These are phyloP conservation scores for Trametes hirsuta DNA, from an alignment of 1,284 basidiomycete genomes.

Conservation along the genomic window DNA sequence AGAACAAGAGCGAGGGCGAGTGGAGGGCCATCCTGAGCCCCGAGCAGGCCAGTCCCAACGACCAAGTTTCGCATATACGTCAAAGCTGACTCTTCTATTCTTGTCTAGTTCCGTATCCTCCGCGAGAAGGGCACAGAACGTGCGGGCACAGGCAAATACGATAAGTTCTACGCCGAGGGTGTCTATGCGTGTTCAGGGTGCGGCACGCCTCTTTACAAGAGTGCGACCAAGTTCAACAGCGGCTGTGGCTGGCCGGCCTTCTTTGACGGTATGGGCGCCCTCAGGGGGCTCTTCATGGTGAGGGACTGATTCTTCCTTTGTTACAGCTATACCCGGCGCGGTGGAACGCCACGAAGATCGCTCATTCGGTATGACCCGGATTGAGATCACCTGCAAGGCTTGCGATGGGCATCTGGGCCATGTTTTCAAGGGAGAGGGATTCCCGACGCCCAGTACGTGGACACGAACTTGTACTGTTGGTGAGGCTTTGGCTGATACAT, in stretches of 20 bases:
- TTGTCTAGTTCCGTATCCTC: conserved; percentile 77
- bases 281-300: too few relatives aligned
- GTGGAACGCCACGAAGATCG: conserved; percentile 74
- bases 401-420: conserved; percentile 94
- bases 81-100: not conserved
- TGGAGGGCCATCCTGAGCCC: conserved; percentile 85
- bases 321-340: conserved; percentile 83
- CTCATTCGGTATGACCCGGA: conserved; percentile 60
- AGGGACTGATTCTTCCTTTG: too few relatives aligned
- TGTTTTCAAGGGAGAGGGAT: conserved; percentile 92
- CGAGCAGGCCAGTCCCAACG: conserved; percentile 65
- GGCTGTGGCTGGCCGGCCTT: conserved; percentile 99
- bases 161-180: conserved; percentile 68
- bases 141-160: conserved; percentile 78
- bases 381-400: conserved; percentile 80
- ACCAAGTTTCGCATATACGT: not conserved
- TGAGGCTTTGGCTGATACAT: conserved; percentile 24
- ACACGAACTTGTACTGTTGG: conserved; percentile 9
- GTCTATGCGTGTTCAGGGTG: conserved; percentile 79
- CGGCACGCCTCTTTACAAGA: conserved; percentile 79
- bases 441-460: conserved; percentile 65
- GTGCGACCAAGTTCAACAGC: conserved; percentile 89
- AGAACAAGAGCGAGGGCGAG: conserved; percentile 74
- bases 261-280: conserved; percentile 69
- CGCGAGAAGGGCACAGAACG: conserved; percentile 88